These are phyloP conservation scores for Boletus huronensis DNA, from an alignment of 768 basidiomycete genomes.

Conservation along the genomic window DNA sequence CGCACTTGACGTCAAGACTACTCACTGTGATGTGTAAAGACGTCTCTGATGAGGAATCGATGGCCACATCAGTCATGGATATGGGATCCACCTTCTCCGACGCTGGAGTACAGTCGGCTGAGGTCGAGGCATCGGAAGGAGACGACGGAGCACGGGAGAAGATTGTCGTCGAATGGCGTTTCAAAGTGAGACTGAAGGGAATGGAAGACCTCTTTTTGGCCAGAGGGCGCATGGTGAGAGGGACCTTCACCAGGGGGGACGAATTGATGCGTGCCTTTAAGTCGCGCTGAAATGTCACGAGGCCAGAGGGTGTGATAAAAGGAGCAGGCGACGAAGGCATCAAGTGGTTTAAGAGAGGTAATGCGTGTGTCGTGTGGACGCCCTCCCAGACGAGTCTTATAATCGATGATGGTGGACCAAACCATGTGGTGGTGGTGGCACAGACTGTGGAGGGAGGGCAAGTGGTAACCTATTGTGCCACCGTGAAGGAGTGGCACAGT, in stretches of 20 bases:
- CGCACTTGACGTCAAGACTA: slow-evolving; percentile 1
- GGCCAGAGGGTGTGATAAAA: slow-evolving; percentile 26
- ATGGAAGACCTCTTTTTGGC: slow-evolving; percentile 28
- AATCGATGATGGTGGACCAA: slow-evolving; percentile 10
- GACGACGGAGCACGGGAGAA: slow-evolving; percentile 21
- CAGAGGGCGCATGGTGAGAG: slow-evolving; percentile 27
- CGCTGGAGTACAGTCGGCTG: slow-evolving; percentile 11
- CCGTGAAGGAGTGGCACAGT: slow-evolving; percentile 10
- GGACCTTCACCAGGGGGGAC: slow-evolving; percentile 25
- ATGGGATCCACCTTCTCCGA: slow-evolving; percentile 24
- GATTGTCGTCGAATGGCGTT: slow-evolving; percentile 27
- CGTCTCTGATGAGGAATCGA: neutral
- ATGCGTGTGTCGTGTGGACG: slow-evolving; percentile 13
- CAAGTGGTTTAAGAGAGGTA: slow-evolving; percentile 15
- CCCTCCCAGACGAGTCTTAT: slow-evolving; percentile 17
- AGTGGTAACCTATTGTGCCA: slow-evolving; percentile 16
- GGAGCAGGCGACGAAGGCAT: slow-evolving; percentile 26
- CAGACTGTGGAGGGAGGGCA: slow-evolving; percentile 16
- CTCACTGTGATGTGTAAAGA: slow-evolving; percentile 14
- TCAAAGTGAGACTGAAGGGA: slow-evolving; percentile 18
- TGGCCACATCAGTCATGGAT: slow-evolving; percentile 3
- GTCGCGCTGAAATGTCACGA: slow-evolving; percentile 28
- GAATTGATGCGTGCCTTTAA: slow-evolving; percentile 29
- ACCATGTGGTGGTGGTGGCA: slow-evolving; percentile 20
- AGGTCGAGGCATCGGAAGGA: slow-evolving; percentile 11